Conservation (phyloP, 306 rosid species). For the Morella rubra region DNA sequence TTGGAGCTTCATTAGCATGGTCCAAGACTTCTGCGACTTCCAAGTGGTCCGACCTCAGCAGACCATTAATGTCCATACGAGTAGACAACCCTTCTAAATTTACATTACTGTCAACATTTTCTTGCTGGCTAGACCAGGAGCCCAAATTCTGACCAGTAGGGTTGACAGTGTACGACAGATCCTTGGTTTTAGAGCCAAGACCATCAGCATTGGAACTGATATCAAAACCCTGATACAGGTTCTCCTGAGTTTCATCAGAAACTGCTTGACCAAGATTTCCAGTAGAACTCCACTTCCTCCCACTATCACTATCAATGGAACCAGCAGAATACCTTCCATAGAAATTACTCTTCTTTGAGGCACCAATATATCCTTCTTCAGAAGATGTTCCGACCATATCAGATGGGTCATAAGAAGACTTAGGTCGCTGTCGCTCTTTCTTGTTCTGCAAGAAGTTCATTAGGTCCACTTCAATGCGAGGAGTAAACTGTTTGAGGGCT, state of each 20-base stretch:
- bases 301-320: slow-evolving; percentile 77
- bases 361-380: slow-evolving; percentile 81
- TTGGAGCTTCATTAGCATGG: slow-evolving; percentile 44
- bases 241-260: slow-evolving; percentile 66
- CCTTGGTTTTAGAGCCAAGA: slow-evolving; percentile 51
- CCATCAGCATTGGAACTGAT: slow-evolving; percentile 47
- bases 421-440: slow-evolving; percentile 85
- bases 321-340: slow-evolving; percentile 83
- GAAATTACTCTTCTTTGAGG: slow-evolving; percentile 68
- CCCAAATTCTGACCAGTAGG: slow-evolving; percentile 51
- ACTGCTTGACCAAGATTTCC: slow-evolving; percentile 54
- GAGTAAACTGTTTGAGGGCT: slow-evolving; percentile 90
- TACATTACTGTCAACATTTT: slow-evolving; percentile 46
- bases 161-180: slow-evolving; percentile 36
- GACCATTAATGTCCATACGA: slow-evolving; percentile 52
- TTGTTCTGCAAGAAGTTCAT: slow-evolving; percentile 90
- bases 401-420: slow-evolving; percentile 82
- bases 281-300: slow-evolving; percentile 83
- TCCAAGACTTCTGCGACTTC: slow-evolving; percentile 48
- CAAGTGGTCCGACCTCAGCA: slow-evolving; percentile 48
- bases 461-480: slow-evolving; percentile 98
- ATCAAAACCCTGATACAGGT: slow-evolving; percentile 54
- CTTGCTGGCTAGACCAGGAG: slow-evolving; percentile 49
- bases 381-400: slow-evolving; percentile 92
- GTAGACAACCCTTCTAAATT: slow-evolving; percentile 56